Evolutionary conservation across 2,329 filamentous ascomycete species (phyloP), one percentile per base, ranked within the genome.

Genomic region (Penicillium decumbens): DNA sequence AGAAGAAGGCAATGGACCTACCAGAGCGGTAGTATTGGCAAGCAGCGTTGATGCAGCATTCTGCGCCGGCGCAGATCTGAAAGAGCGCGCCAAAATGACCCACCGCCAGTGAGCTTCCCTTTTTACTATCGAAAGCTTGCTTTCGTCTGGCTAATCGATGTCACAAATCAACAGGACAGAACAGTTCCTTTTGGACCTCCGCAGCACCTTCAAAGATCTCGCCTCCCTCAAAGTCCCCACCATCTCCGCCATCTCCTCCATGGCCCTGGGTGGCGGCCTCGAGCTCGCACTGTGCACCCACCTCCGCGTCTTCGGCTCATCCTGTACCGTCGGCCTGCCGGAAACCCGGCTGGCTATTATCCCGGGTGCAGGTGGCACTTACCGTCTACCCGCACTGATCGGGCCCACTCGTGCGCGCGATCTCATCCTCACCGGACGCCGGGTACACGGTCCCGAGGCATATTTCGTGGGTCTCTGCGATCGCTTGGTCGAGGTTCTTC

Each of bases 281-380:
- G 93, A 98, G 73, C 82, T 98, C 45, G 92, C 90, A 1, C 82
- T 98, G 6, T 84, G 87, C 59, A 95, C 92, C 1, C 84, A 93
- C 70, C 83, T 98, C 71, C 89, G 93, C 58, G 85, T 98, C 45
- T 85, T 97, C 58, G 81, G 84, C 28, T 89, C 88, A 33, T 87
- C 84, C 29, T 87, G 89, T 13, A 75, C 78, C 23, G 83, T 98
- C 47, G 91, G 84, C 0, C 81, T 97, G 4, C 93, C 93, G 1
- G 93, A 98, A 70, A 97, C 93, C 1, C 80, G 91, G 2, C 80
- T 98, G 2, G 93, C 87, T 48, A 98, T 98, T 67, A 87, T 98
- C 57, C 93, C 93, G 3, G 93, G 93, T 51, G 93, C 92, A 2
- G 93, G 93, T 38, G 93, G 92, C 52, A 97, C 92, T 1, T 89